These are phyloP conservation scores for Pichia cactophila DNA, from an alignment of 1,139 yeast genomes.

Conservation along the genomic window DNA sequence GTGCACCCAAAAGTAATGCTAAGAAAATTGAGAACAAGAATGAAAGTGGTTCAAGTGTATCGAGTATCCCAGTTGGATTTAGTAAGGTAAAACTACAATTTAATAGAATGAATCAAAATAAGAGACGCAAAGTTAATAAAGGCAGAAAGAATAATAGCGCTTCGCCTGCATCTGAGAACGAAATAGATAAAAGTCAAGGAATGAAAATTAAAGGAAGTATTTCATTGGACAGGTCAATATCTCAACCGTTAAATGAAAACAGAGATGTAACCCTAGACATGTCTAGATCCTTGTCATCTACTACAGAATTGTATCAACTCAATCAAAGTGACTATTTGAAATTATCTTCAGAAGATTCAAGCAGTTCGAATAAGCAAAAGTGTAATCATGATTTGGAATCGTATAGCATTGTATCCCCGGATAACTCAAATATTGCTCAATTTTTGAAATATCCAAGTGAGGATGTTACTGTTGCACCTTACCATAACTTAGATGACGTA, in stretches of 20 bases:
- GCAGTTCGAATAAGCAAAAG: neutral
- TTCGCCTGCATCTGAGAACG: neutral
- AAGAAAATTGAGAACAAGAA: conserved; percentile 23
- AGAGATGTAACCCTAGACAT: neutral
- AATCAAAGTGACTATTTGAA: neutral
- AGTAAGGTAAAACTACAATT: conserved; percentile 18
- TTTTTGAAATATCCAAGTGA: neutral
- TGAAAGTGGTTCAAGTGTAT: conserved; percentile 27
- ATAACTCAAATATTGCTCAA: neutral
- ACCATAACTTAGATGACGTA: neutral
- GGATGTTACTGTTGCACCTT: neutral
- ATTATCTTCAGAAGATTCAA: neutral
- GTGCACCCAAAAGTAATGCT: conserved; percentile 24
- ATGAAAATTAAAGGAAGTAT: neutral
- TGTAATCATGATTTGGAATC: neutral
- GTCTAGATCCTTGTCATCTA: neutral
- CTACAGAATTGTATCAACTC: neutral
- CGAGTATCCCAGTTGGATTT: conserved; percentile 24
- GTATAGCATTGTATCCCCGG: neutral
- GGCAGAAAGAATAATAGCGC: neutral
- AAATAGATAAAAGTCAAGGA: neutral
- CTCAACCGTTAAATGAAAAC: neutral
- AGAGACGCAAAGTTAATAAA: neutral
- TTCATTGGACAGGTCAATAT: neutral
- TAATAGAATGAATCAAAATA: conserved; percentile 4